phyloP scores from a whole-genome alignment of 1,284 basidiomycete genomes.

The Apiotrichum gamsii region DNA sequence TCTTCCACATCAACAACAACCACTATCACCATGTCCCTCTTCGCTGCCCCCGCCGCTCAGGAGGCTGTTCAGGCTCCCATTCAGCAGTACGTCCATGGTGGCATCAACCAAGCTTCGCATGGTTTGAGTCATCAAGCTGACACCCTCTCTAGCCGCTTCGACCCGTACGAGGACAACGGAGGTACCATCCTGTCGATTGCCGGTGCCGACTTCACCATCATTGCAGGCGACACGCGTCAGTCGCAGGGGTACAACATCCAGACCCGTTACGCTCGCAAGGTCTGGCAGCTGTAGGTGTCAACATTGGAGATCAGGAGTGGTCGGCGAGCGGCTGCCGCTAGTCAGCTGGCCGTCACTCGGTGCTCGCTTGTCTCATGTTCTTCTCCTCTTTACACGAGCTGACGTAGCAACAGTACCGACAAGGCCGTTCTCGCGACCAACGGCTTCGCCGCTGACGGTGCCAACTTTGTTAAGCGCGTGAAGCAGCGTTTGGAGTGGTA shows the following conservation, averaged over 20 bases:
- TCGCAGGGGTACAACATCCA: conserved; percentile 91
- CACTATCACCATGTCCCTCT: conserved; percentile 34
- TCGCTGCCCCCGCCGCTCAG: conserved; percentile 20
- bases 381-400: not conserved
- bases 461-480: conserved; percentile 90
- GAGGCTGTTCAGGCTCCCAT: conserved; percentile 32
- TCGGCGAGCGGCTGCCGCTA: not conserved
- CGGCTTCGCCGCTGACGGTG: conserved; percentile 90
- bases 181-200: conserved; percentile 93
- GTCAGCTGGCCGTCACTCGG: too few species aligned
- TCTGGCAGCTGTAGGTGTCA: conserved; percentile 49
- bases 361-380: too few species aligned
- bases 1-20: not conserved
- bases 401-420: conserved; percentile 61
- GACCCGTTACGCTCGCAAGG: conserved; percentile 80
- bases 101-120: not conserved
- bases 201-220: conserved; percentile 81
- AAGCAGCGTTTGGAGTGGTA: conserved; percentile 96
- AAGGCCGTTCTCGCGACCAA: conserved; percentile 86
- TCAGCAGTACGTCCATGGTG: conserved; percentile 32
- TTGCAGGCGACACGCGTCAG: conserved; percentile 90
- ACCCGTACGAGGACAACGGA: conserved; percentile 84
- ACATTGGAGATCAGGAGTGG: too few species aligned
- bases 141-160: conserved; percentile 55
- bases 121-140: conserved; percentile 9